Conservation (phyloP, 2,329 filamentous ascomycete species). For the Fusarium dimerum region DNA sequence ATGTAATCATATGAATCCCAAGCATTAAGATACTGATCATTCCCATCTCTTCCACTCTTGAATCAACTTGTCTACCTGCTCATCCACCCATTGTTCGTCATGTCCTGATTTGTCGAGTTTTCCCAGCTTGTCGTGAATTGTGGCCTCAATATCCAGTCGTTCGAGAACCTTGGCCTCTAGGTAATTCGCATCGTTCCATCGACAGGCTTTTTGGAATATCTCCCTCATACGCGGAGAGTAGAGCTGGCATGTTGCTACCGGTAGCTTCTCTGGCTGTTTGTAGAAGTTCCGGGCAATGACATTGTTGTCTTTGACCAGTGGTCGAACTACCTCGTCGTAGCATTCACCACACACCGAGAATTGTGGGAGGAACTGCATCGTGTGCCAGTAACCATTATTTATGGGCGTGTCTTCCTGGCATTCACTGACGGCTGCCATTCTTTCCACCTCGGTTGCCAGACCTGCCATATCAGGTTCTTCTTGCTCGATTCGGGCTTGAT, state of each 20-base stretch:
- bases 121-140: conserved; percentile 57
- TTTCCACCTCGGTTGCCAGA: conserved; percentile 65
- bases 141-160: conserved; percentile 59
- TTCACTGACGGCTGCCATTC: conserved; percentile 58
- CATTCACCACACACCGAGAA: conserved; percentile 88
- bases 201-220: conserved; percentile 68
- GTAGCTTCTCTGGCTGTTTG: conserved; percentile 56
- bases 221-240: conserved; percentile 79
- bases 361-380: conserved; percentile 71
- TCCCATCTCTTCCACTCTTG: conserved; percentile 61
- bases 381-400: conserved; percentile 71
- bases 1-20: background rate
- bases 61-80: conserved; percentile 50
- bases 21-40: conserved; percentile 34
- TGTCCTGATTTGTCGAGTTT: conserved; percentile 40
- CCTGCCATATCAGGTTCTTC: conserved; percentile 57
- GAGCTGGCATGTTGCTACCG: conserved; percentile 68
- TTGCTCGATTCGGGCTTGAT: conserved; percentile 47
- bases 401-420: conserved; percentile 67
- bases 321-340: conserved; percentile 77
- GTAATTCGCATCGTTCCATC: conserved; percentile 65
- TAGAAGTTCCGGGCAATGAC: conserved; percentile 67
- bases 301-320: conserved; percentile 54
- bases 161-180: conserved; percentile 60
- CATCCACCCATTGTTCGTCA: conserved; percentile 40